Evolutionary conservation across 257 asterid genomes (phyloP), one percentile per base, ranked within the genome.

Genomic region (Ophiorrhiza pumila): DNA sequence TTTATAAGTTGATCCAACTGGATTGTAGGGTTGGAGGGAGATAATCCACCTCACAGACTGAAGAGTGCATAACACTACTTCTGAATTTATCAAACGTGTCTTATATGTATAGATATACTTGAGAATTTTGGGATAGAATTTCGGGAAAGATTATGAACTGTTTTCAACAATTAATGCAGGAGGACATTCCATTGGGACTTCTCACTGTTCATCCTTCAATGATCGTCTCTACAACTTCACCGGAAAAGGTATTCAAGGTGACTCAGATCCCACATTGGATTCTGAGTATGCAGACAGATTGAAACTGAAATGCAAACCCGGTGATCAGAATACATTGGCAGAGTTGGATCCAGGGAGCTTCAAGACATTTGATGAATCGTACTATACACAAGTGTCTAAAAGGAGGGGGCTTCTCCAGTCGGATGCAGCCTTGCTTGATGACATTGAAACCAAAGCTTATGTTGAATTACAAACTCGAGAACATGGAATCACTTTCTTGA

Each of bases 301-400:
- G 76, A 82, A 73, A 68, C 10, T 4, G 53, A 85, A 75, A 61
- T 85, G 87, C 76, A 23, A 17, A 9, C 78, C 66, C n/a, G 72
- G 78, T 15, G 87, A 67, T 37, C 79, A 50, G 31, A 73, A 61
- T 6, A 43, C 83, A 10, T 67, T 82, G 12, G 87, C 74, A 20
- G 89, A 82, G 75, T 82, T 85, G 82, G 87, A 82, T 74, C 86
- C 86, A 2, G 89, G 86, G 56, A 85, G 86, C 56, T 62, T 68
- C 47, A 37, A 59, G 77, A 77, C 84, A 41, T 85, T 80, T 37
- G 89, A 85, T 22, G 74, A 15, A 15, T 75, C 80, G 4, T 85
- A 80, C 31, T 85, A 13, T 49, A 32, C 41, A 0, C 55, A 76
- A 3, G 83, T 85, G 57, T 65, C 80, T 2, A 80, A 78, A 60